Conservation (phyloP, 1,284 basidiomycete genomes). For the Leccinum griseonigrum region DNA sequence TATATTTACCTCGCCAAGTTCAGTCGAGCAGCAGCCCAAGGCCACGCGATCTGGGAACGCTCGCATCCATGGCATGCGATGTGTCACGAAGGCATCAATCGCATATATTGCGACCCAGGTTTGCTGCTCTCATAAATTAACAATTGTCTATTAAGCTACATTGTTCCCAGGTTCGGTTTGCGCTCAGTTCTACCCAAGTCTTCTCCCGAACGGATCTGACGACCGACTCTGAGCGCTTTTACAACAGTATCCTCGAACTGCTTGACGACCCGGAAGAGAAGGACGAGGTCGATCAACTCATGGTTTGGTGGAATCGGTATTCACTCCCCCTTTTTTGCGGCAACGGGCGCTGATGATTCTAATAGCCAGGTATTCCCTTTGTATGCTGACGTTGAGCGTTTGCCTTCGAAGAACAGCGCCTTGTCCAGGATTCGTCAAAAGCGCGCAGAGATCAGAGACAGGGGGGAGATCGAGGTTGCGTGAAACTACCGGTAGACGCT, state of each 20-base stretch:
- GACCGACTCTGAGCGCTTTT: constrained; percentile 1
- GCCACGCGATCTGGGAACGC: neutral
- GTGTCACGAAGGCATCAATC: neutral
- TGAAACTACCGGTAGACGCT: neutral
- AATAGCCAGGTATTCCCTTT: neutral
- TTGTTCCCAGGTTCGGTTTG: neutral
- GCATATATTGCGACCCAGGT: constrained; percentile 5
- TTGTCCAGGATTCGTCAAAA: neutral
- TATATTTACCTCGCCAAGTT: too few species aligned
- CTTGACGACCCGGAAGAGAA: neutral
- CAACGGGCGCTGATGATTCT: neutral
- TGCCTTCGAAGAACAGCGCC: neutral
- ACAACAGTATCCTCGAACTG: neutral
- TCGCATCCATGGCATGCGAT: neutral
- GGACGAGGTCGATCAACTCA: neutral
- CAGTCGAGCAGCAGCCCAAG: neutral
- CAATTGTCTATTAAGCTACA: neutral
- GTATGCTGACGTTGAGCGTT: neutral
- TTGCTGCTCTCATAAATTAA: neutral
- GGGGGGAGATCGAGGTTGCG: neutral
- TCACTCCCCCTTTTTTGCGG: neutral
- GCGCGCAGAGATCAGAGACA: neutral
- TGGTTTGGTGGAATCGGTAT: too few species aligned
- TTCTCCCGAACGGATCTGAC: neutral
- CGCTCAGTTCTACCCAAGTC: constrained; percentile 1